Base-by-base conservation (phyloP, 2,329 filamentous ascomycete species). In the Dothideomycetidae sp. region DNA sequence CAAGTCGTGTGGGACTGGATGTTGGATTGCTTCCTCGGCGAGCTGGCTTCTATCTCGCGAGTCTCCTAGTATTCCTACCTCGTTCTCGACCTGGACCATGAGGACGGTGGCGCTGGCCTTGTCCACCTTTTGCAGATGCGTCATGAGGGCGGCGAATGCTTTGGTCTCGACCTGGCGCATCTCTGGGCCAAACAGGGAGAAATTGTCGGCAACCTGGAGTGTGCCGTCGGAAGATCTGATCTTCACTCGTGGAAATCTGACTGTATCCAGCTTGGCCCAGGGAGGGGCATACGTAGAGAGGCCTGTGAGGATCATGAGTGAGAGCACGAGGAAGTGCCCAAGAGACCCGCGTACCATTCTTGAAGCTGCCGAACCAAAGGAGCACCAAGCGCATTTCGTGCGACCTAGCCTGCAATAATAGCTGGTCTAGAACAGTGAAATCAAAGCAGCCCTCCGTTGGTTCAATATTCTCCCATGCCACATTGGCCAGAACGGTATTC, bases 81-180 rank as follows among this genome's bases (percentile, higher is more conserved):
- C 68, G 29, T 72, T 72, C 49, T 73, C 64, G n/a, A 73, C 67
- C 43, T 72, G 68, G 0, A 71, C 60, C 68, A 71, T 71, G 2
- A 72, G 44, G 0, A 72, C 67, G 0, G 67, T 72, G 2, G 53
- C 58, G 30, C 70, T 55, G 9, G 57, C 48, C 1, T 50, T 51
- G 31, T 71, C 67, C 3, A 70, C 47, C 2, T 63, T 50, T 5
- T 59, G 58, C 9, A 64, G 32, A 35, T 64, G 60, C 4, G 44
- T 42, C 52, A 64, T 52, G 7, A 66, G 47, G 21, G 42, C 46
- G 1, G 41, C 39, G 41, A 64, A 66, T 1, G 61, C 61, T 41
- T 52, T 59, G 0, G 53, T 49, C 43, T 66, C 62, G 5, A 56
- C 53, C 31, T 53, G 51, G 29, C 42, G 48, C 12, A 46, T 53